Evolutionary conservation across 352 stramenopile species (phyloP).

Genomic region (Albugo candida): DNA sequence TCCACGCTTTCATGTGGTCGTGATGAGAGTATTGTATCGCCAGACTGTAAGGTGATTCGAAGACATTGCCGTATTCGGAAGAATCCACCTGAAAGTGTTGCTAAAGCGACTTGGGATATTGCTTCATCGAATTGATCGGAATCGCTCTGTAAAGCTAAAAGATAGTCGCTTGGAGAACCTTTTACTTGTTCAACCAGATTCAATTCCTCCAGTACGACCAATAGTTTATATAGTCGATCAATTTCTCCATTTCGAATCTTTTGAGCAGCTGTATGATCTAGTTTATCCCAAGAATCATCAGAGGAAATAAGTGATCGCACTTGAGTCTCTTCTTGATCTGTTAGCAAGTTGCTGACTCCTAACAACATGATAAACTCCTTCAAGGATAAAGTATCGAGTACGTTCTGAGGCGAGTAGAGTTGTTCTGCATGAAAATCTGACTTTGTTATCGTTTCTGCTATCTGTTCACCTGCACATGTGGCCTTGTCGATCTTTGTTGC

Average conservation of each 20-base stretch:
- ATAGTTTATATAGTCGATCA: slow-evolving; percentile 43
- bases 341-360: slow-evolving; percentile 38
- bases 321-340: slow-evolving; percentile 31
- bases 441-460: background rate
- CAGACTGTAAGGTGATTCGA: slow-evolving; percentile 32
- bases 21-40: slow-evolving; percentile 18
- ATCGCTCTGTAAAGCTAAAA: slow-evolving; percentile 31
- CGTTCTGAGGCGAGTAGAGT: slow-evolving; percentile 43
- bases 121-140: slow-evolving; percentile 52
- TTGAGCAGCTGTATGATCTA: slow-evolving; percentile 16
- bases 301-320: slow-evolving; percentile 23
- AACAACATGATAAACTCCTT: slow-evolving; percentile 60
- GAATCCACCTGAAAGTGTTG: slow-evolving; percentile 42
- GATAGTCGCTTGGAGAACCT: slow-evolving; percentile 6
- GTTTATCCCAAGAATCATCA: slow-evolving; percentile 23
- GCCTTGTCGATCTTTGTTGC: too few relatives aligned
- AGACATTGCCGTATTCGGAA: slow-evolving; percentile 29
- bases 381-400: slow-evolving; percentile 38
- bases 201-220: slow-evolving; percentile 53
- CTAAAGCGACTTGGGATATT: slow-evolving; percentile 55
- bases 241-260: slow-evolving; percentile 53
- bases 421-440: slow-evolving; percentile 7
- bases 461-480: background rate
- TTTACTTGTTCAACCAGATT: slow-evolving; percentile 18
- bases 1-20: too few relatives aligned